phyloP scores from a whole-genome alignment of 2,329 filamentous ascomycete species.

The Fusarium devonianum region DNA sequence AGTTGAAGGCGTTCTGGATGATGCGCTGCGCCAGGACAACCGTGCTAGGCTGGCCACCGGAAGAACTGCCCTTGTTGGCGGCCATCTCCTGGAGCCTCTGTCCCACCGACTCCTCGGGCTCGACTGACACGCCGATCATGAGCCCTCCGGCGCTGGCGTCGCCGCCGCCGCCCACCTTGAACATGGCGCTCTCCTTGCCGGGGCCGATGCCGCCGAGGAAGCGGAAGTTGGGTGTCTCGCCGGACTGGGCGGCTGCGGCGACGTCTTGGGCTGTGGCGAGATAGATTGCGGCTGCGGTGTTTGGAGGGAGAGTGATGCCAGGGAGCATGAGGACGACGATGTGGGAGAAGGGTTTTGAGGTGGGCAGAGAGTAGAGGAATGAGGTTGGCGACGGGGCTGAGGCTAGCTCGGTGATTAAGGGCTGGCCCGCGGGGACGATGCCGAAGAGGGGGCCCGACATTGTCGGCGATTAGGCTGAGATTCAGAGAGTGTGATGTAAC shows the following conservation, averaged over 20 bases:
- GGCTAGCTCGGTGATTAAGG: constrained; percentile 62
- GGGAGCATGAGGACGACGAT: constrained; percentile 91
- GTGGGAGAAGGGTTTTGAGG: constrained; percentile 72
- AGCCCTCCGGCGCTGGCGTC: constrained; percentile 54
- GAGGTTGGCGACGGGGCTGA: constrained; percentile 61
- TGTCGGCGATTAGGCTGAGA: neutral
- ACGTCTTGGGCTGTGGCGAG: constrained; percentile 64
- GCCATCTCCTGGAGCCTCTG: constrained; percentile 69
- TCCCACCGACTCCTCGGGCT: constrained; percentile 75
- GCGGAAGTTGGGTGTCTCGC: constrained; percentile 67
- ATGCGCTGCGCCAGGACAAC: constrained; percentile 88
- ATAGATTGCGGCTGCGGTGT: constrained; percentile 89
- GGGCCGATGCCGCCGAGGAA: constrained; percentile 90
- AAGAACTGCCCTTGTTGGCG: constrained; percentile 38
- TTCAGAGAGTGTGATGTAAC: neutral
- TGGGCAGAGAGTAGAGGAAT: constrained; percentile 62
- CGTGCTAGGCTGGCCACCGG: constrained; percentile 63
- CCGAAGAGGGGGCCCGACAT: constrained; percentile 57
- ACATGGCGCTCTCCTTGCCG: constrained; percentile 91
- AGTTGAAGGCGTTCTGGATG: constrained; percentile 97
- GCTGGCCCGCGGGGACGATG: constrained; percentile 66
- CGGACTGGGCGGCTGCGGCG: constrained; percentile 49
- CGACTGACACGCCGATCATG: constrained; percentile 83
- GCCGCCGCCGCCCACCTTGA: constrained; percentile 68
- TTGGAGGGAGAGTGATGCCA: constrained; percentile 72